A percentile compares a stretch with the other conserved stretches of the same genome.
phyloP scores from a whole-genome alignment of 2,329 filamentous ascomycete genomes.

The Apiospora saccharicola region DNA sequence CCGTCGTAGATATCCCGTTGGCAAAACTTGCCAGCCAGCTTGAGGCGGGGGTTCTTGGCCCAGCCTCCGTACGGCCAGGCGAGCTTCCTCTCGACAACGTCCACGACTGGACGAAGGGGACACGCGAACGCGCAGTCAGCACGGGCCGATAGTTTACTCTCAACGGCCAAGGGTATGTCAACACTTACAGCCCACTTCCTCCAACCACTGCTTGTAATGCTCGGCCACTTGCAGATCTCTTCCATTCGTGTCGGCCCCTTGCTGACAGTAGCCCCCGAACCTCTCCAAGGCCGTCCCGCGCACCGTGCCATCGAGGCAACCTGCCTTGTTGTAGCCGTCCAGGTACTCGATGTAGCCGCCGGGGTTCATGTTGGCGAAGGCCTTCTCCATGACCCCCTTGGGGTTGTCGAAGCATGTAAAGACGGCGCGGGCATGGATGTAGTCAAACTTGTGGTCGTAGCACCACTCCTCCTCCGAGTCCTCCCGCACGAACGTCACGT shows the following conservation, averaged over 20 bases:
- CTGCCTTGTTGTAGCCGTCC: neutral
- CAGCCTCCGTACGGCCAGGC: neutral
- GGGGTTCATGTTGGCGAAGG: constrained; percentile 32
- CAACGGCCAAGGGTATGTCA: too few species aligned
- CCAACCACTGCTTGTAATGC: neutral
- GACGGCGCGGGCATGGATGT: constrained; percentile 34
- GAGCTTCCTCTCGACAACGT: neutral
- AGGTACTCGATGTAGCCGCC: constrained; percentile 35
- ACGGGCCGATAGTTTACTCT: neutral
- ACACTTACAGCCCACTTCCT: constrained; percentile 2
- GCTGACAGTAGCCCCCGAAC: neutral
- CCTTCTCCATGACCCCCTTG: constrained; percentile 28
- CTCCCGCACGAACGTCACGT: constrained; percentile 13
- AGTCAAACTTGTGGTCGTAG: constrained; percentile 33
- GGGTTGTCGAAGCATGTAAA: constrained; percentile 30
- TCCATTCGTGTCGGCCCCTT: neutral
- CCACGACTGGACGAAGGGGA: neutral
- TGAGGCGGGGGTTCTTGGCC: neutral
- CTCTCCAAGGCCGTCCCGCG: neutral
- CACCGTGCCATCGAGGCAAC: constrained; percentile 28
- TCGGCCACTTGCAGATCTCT: neutral
- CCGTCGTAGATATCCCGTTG: neutral
- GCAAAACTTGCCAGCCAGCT: neutral
- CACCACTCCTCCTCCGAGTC: constrained; percentile 26
- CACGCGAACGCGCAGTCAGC: neutral